These are phyloP conservation scores for Erodium texanum DNA, from an alignment of 441 rosid genomes.

Conservation along the genomic window DNA sequence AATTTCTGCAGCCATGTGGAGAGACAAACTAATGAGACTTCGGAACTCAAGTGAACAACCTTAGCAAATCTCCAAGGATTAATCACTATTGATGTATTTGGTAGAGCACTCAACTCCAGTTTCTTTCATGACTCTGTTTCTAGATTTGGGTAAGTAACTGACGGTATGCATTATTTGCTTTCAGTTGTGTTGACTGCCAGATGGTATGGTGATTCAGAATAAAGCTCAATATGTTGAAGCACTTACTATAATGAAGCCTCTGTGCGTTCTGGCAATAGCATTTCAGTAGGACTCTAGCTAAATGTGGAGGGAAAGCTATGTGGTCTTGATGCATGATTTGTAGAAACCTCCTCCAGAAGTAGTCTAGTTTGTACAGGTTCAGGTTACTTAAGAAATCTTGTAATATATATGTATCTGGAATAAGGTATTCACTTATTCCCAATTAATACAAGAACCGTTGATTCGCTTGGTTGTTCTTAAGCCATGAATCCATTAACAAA, in stretches of 20 bases:
- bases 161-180: neutral
- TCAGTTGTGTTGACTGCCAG: conserved; percentile 1
- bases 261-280: neutral
- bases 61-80: conserved; percentile 21
- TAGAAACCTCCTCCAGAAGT: neutral
- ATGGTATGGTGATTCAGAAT: neutral
- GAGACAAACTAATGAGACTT: conserved; percentile 54
- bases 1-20: conserved; percentile 49
- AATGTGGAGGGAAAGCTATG: neutral
- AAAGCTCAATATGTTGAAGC: neutral
- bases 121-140: conserved; percentile 2
- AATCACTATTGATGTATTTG: conserved; percentile 6
- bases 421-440: neutral
- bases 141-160: neutral
- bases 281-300: neutral
- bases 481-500: neutral
- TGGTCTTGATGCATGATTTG: neutral
- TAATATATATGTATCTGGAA: neutral
- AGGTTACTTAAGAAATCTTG: neutral
- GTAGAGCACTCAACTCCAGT: neutral
- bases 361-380: neutral
- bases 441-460: neutral
- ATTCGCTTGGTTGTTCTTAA: neutral
- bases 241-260: neutral
- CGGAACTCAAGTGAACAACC: conserved; percentile 35